These are phyloP conservation scores for Eleusine coracana DNA, from an alignment of 176 grass and related monocot species.

Conservation along the genomic window DNA sequence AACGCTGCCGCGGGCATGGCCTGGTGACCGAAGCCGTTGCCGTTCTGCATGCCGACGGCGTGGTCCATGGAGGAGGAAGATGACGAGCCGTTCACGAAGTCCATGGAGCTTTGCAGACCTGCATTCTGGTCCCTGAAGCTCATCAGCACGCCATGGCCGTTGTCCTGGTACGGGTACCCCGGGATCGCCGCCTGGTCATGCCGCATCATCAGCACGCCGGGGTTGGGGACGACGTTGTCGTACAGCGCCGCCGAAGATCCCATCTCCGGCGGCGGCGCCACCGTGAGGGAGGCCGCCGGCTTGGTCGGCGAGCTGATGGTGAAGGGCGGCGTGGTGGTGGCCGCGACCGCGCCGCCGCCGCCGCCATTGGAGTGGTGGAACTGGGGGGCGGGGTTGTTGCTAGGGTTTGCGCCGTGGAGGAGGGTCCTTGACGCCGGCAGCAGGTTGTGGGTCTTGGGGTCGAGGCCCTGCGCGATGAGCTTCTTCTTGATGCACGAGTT, in stretches of 20 bases:
- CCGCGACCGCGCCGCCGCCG: not conserved
- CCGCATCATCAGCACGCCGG: conserved; percentile 34
- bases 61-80: conserved; percentile 66
- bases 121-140: conserved; percentile 72
- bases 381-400: conserved; percentile 39
- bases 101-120: conserved; percentile 45
- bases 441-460: conserved; percentile 97
- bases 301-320: conserved; percentile 87
- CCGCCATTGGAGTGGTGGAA: conserved; percentile 42
- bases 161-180: conserved; percentile 57
- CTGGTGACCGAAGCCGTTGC: conserved; percentile 37
- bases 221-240: conserved; percentile 39
- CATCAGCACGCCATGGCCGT: conserved; percentile 63
- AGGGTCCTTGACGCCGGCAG: conserved; percentile 65
- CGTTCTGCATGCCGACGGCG: conserved; percentile 38
- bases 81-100: conserved; percentile 75
- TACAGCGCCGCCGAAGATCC: conserved; percentile 22
- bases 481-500: conserved; percentile 99
- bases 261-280: conserved; percentile 30
- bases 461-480: conserved; percentile 91
- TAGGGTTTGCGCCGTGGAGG: conserved; percentile 46
- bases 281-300: conserved; percentile 38
- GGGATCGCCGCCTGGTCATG: conserved; percentile 39
- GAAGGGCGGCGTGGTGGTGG: conserved; percentile 66
- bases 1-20: conserved; percentile 43